phyloP scores from a whole-genome alignment of 768 basidiomycete genomes.

The Inosperma sp. region DNA sequence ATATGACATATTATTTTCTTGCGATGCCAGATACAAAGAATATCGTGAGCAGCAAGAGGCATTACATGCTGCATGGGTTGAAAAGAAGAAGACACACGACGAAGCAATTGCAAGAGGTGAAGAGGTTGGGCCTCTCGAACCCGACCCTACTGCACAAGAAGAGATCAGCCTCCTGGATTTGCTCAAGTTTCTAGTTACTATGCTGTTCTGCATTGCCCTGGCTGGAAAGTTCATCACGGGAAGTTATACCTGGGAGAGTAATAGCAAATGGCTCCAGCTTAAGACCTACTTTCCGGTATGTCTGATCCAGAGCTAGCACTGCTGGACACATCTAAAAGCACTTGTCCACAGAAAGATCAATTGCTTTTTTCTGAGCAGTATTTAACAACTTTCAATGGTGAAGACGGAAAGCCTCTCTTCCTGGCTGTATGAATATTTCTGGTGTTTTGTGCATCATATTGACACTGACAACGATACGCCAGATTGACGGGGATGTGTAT shows the following conservation, averaged over 20 bases:
- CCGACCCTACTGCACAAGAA: conserved; percentile 63
- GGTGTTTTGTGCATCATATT: conserved; percentile 12
- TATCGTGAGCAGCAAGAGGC: conserved; percentile 59
- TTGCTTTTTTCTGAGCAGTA: conserved; percentile 69
- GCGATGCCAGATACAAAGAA: conserved; percentile 47
- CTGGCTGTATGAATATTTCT: conserved; percentile 58
- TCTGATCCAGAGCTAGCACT: conserved; percentile 7
- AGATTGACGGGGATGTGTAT: conserved; percentile 92
- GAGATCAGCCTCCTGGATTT: conserved; percentile 63
- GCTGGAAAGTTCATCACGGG: conserved; percentile 83
- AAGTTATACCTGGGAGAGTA: conserved; percentile 82
- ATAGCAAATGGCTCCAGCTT: conserved; percentile 55
- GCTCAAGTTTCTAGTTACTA: conserved; percentile 62
- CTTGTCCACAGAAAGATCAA: conserved; percentile 43
- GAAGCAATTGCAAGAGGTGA: conserved; percentile 73
- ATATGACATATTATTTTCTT: conserved; percentile 11
- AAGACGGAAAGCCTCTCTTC: conserved; percentile 66
- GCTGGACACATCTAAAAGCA: conserved; percentile 10
- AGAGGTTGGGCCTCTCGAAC: conserved; percentile 65
- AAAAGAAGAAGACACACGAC: conserved; percentile 66
- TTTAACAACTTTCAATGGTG: conserved; percentile 70
- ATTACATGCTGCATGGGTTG: conserved; percentile 59
- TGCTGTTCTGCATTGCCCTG: conserved; percentile 49
- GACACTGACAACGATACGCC: conserved; percentile 18
- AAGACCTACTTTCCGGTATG: conserved; percentile 64